Base-by-base conservation (phyloP, 768 basidiomycete species). In the Suillus subalutaceus region DNA sequence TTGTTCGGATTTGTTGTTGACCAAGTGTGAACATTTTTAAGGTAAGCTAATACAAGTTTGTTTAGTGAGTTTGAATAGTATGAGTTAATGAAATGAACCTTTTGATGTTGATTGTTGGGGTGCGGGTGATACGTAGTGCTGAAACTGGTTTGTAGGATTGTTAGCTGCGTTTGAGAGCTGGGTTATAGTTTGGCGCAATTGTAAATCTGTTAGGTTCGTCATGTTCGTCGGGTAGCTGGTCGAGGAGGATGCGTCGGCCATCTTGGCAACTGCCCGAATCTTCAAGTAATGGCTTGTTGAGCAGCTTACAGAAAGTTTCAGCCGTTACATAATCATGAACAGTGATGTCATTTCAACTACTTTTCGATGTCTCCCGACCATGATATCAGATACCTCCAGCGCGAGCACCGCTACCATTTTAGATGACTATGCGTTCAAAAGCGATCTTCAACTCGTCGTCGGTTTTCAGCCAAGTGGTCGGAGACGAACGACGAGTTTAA, bases 1-100 rank as follows among this genome's bases (percentile, higher is more conserved):
- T 82, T 71, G 0, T 88, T 87, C 0, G 88, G 85, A 12, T 84
- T 79, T 0, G 89, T 79, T 6, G 83, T 81, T 5, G 89, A 88
- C 90, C 90, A 91, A 30, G 85, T 87, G 40, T 88, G 84, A 18
- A 91, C 79, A 69, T 91, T 91, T 82, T 87, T 90, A 66, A 86
- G 80, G 72, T 91, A 91, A 2, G 85, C 85, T 86, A 53, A 41
- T 32, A 10, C 16, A 18, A 37, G 59, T 70, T 67, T 18, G 58
- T 70, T 68, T 13, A 60, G 32, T 32, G 41, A 60, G 37, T 38
- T 48, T 50, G 13, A 26, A n/a, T 48, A 23, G 18, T n/a, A 59
- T 15, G 62, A 43, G 23, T 35, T 20, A 13, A 37, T 16, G 44
- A 18, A 46, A 40, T 66, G 55, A 50, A 79, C 77, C 77, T 65